Evolutionary conservation across 345 rosid species (phyloP), one percentile per base, ranked within the genome.

Genomic region (Acer campestre): DNA sequence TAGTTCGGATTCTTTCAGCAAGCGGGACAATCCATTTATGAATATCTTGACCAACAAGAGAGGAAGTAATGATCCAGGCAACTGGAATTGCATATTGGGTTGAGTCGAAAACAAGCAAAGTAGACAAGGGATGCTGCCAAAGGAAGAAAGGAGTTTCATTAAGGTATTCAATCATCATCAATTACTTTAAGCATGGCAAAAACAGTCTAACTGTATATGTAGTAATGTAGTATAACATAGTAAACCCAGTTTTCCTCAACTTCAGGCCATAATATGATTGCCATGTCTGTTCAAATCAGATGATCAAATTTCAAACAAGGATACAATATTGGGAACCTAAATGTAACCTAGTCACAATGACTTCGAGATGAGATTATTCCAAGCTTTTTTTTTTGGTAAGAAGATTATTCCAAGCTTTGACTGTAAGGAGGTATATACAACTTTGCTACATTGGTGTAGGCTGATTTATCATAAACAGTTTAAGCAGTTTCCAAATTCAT

Each of bases 21-120:
- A 88, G 83, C 13, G 80, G 42, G 29, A 83, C 77, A 68, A 88
- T 80, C 91, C 91, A 88, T 83, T 85, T 85, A 75, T 80, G 79
- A 71, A 80, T 67, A 66, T 70, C 76, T 74, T 80, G 89, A 66
- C 85, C 72, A 20, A 73, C 68, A 79, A 73, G 79, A 16, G 86
- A 75, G 20, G 88, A 84, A 70, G 83, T 38, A 81, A 88, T 81
- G 74, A 88, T 75, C 91, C 91, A 88, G 63, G 89, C 88, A 85
- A 88, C 82, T 14, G 91, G 87, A 78, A 86, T 83, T 74, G 91
- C 91, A 80, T 85, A 83, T 53, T 70, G 89, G 73, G 84, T 81
- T 3, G 82, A 75, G 77, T 86, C 86, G 76, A 88, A 88, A 59
- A 83, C 88, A 13, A 88, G 86, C 61, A 86, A 79, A 77, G 84